Conservation (phyloP, 2,329 filamentous ascomycete genomes). For the Cladophialophora exuberans region DNA sequence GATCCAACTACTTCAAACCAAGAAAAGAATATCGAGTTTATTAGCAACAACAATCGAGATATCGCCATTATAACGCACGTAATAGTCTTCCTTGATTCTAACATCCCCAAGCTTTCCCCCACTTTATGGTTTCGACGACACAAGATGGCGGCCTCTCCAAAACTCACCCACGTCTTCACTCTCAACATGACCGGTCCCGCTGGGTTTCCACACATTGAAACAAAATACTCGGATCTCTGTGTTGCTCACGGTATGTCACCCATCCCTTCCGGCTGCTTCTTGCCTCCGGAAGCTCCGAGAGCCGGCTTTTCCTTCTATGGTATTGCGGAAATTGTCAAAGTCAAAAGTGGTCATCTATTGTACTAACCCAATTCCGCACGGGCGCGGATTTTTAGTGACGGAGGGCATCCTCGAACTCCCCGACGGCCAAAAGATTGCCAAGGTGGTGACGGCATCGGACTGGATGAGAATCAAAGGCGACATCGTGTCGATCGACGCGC, state of each 20-base stretch:
- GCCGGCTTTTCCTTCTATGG: not conserved
- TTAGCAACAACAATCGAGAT: not conserved
- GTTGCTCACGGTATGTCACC: constrained; percentile 2
- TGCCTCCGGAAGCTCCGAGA: not conserved
- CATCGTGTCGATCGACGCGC: constrained; percentile 10
- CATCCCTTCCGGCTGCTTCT: not conserved
- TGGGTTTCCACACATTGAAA: constrained; percentile 5
- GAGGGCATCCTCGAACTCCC: constrained; percentile 5
- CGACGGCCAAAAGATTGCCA: not conserved
- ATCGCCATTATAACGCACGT: not conserved
- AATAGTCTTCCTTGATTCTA: not conserved
- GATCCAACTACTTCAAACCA: not conserved
- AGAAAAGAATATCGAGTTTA: not conserved
- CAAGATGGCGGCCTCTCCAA: not conserved
- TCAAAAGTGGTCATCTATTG: not conserved
- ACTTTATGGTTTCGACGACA: not conserved
- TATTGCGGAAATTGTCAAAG: constrained; percentile 3
- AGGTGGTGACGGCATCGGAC: constrained; percentile 6
- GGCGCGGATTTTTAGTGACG: constrained; percentile 7
- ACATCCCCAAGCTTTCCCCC: not conserved
- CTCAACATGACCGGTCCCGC: not conserved
- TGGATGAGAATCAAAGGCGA: constrained; percentile 12
- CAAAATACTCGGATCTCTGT: constrained; percentile 7
- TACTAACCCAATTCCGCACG: constrained; percentile 5
- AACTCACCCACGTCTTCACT: not conserved